Percentiles rank a stretch among this genome's conserved stretches.
phyloP scores from a whole-genome alignment of 2,329 filamentous ascomycete genomes.

The Aspergillus puulaauensis region DNA sequence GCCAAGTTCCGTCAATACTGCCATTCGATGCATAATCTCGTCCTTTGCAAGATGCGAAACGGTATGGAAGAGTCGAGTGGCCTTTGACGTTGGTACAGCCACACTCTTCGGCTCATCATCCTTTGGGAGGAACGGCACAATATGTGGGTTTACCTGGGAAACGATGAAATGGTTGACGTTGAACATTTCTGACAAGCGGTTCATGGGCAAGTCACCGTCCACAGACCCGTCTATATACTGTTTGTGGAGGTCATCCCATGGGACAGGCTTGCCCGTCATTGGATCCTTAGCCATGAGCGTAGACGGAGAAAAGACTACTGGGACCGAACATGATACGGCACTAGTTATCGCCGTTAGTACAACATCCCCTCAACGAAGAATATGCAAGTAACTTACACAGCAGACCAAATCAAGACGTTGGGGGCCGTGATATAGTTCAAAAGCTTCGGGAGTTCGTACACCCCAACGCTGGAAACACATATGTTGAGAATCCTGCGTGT shows the following conservation, averaged over 20 bases:
- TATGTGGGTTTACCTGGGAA: slow-evolving; percentile 93
- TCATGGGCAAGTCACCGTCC: slow-evolving; percentile 91
- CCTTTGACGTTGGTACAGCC: slow-evolving; percentile 31
- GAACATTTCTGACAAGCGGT: slow-evolving; percentile 87
- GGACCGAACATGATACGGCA: slow-evolving; percentile 91
- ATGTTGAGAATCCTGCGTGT: slow-evolving; percentile 91
- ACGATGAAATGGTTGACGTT: slow-evolving; percentile 99
- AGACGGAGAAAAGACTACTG: slow-evolving; percentile 77
- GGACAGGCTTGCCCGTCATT: slow-evolving; percentile 69
- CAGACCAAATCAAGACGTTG: slow-evolving; percentile 94
- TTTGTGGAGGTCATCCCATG: slow-evolving; percentile 84
- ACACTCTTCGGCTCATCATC: slow-evolving; percentile 56
- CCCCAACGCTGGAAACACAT: slow-evolving; percentile 81
- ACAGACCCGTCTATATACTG: slow-evolving; percentile 94
- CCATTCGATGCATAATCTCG: slow-evolving; percentile 77
- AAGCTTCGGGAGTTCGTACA: slow-evolving; percentile 82
- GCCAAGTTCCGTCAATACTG: slow-evolving; percentile 76
- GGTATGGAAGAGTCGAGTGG: slow-evolving; percentile 61
- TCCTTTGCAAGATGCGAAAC: slow-evolving; percentile 73
- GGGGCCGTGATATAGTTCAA: slow-evolving; percentile 93
- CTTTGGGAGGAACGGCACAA: slow-evolving; percentile 78
- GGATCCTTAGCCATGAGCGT: slow-evolving; percentile 83
- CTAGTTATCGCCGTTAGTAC: slow-evolving; percentile 30
- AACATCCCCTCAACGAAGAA: neutral
- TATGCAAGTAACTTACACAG: slow-evolving; percentile 57